Evolutionary conservation across 225 moss, liverwort and hornwort genomes (phyloP).

Genomic region (Pseudisothecium myosuroides): DNA sequence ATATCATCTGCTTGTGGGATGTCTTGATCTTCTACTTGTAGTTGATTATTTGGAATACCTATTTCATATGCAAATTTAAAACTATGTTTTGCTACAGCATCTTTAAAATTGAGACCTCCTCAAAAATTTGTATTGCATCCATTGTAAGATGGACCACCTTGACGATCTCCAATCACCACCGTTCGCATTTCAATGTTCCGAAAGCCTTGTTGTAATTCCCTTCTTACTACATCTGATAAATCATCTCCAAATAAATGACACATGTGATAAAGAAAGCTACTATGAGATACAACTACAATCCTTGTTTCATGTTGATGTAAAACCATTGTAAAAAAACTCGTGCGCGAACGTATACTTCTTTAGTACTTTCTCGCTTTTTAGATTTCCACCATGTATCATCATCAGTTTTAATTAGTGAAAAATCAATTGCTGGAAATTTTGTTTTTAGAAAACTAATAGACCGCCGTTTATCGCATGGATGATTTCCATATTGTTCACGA

Average conservation of each 20-base stretch:
- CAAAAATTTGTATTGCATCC: not conserved
- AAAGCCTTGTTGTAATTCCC: conserved; percentile 29
- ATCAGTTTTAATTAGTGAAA: not conserved
- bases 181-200: conserved; percentile 39
- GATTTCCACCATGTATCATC: not conserved
- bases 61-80: not conserved
- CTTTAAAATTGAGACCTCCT: not conserved
- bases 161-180: conserved; percentile 22
- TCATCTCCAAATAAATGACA: conserved; percentile 37
- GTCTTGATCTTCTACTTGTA: not conserved
- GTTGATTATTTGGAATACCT: not conserved
- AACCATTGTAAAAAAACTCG: not conserved
- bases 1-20: not conserved
- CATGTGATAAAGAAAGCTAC: conserved; percentile 42
- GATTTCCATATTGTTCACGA: conserved; percentile 40
- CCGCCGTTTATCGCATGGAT: conserved; percentile 43
- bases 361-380: not conserved
- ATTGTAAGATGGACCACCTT: not conserved
- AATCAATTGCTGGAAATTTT: not conserved
- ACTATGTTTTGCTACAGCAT: not conserved
- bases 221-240: conserved; percentile 7
- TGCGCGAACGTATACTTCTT: not conserved
- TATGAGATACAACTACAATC: conserved; percentile 53
- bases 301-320: not conserved
- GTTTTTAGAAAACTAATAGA: not conserved